Evolutionary conservation across 1,139 yeast genomes (phyloP).

Genomic region (Fermentozyma sake): DNA sequence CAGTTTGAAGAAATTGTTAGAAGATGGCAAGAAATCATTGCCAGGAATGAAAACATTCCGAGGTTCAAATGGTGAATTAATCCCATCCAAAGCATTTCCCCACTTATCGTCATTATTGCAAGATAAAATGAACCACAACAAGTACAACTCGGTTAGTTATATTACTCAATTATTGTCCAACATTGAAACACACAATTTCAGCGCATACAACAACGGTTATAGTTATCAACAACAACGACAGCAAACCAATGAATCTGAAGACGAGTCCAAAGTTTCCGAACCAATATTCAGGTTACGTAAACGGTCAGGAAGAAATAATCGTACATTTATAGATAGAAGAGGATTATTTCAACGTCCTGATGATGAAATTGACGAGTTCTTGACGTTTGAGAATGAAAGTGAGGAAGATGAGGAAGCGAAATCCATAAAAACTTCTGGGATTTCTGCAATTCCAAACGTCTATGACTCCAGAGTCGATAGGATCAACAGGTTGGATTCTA

Average conservation of each 20-base stretch:
- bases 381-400: slow-evolving; percentile 22
- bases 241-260: slow-evolving; percentile 19
- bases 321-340: slow-evolving; percentile 70
- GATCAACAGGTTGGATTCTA: slow-evolving; percentile 55
- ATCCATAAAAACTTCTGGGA: not conserved
- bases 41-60: slow-evolving; percentile 45
- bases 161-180: slow-evolving; percentile 40
- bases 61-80: slow-evolving; percentile 41
- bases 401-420: slow-evolving; percentile 13
- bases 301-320: slow-evolving; percentile 70
- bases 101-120: slow-evolving; percentile 35
- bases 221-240: slow-evolving; percentile 21
- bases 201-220: slow-evolving; percentile 44
- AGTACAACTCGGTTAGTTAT: slow-evolving; percentile 26
- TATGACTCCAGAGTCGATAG: slow-evolving; percentile 56
- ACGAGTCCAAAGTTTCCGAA: slow-evolving; percentile 39
- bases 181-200: slow-evolving; percentile 43
- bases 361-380: slow-evolving; percentile 34
- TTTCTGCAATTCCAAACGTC: slow-evolving; percentile 33
- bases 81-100: slow-evolving; percentile 42
- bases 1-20: slow-evolving; percentile 34
- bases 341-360: slow-evolving; percentile 33
- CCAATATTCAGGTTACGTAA: slow-evolving; percentile 64
- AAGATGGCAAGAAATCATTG: slow-evolving; percentile 37
- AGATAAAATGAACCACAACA: slow-evolving; percentile 23